Conservation (phyloP, 1,284 basidiomycete species). For the Rhodotorula sp. region DNA sequence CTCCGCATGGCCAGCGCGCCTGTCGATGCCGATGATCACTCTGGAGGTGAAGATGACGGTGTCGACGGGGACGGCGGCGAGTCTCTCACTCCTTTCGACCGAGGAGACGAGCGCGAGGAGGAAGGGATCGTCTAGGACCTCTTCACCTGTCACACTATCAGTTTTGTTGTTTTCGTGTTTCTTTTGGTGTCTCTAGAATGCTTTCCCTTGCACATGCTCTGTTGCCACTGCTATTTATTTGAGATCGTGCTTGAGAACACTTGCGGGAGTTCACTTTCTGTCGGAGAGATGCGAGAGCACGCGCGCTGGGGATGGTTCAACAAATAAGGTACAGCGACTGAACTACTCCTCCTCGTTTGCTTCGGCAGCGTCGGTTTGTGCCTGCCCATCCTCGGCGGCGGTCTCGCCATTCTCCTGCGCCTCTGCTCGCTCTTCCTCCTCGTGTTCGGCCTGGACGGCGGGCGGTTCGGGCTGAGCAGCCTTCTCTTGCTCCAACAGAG, state of each 20-base stretch:
- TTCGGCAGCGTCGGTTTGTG: not conserved
- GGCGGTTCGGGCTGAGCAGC: slow-evolving; percentile 4
- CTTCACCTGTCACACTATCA: not conserved
- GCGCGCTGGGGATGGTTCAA: no score
- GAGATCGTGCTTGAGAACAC: not conserved
- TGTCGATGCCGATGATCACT: not conserved
- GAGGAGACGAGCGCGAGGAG: slow-evolving; percentile 1
- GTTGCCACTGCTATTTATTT: not conserved
- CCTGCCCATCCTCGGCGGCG: not conserved
- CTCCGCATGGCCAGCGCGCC: slow-evolving; percentile 20
- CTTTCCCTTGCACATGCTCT: not conserved
- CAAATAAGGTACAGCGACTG: no score
- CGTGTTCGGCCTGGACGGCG: slow-evolving; percentile 5
- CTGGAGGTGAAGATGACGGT: slow-evolving; percentile 9
- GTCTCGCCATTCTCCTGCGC: not conserved
- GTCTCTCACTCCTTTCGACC: not conserved
- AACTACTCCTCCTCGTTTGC: not conserved
- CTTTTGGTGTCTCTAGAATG: not conserved
- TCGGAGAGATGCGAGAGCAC: no score
- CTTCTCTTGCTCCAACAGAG: slow-evolving; percentile 12
- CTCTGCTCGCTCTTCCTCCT: slow-evolving; percentile 6
- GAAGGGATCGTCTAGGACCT: not conserved
- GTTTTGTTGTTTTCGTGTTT: not conserved
- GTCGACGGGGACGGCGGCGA: not conserved
- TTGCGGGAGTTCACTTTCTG: no score